Base-by-base conservation (phyloP, 345 rosid genomes). In the Noccaea bulbosa region DNA sequence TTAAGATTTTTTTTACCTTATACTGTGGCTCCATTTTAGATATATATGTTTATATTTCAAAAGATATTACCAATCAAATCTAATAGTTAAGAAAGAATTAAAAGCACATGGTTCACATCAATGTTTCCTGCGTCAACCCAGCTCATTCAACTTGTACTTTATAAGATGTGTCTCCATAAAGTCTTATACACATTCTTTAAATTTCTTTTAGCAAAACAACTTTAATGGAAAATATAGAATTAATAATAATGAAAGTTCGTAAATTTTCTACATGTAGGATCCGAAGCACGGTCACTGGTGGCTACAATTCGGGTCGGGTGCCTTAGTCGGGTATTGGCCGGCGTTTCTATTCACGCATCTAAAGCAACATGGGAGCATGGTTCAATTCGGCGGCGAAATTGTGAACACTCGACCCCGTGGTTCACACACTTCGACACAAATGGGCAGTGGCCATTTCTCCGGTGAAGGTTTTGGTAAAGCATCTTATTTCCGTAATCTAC, bases 251-350 rank as follows among this genome's bases (percentile, higher is more conserved):
- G 65, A 8, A 68, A 27, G 59, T 22, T 39, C 11, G 52, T 30
- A 20, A 41, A 20, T 43, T 44, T 44, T 44, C 46, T 33, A 22
- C 33, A 35, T 73, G 67, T 50, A 94, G 99, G 99, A 94, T 84
- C 99, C 99, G 55, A 94, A 94, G 81, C 99, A 91, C 63, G 99
- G 99, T 22, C 86, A 94, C 65, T 94, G 99, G 99, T 94, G 99
- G 99, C 82, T 94, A 47, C 95, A 94, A 80, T 91, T 94, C 74
- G 99, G 98, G 69, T 81, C 90, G 0, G 99, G 99, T 38, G 70
- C 87, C 4, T 72, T 94, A 40, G 96, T 94, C 0, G 99, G 99
- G 8, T 94, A 94, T 48, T 94, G 99, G 99, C 99, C 99, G 0
- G 81, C 95, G 8, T 78, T 79, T 69, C 58, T 94, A 75, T 94